Percentiles rank a stretch among this genome's conserved stretches.
Evolutionary conservation across 2,329 filamentous ascomycete genomes (phyloP).

Genomic region (Diaporthe humulicola): DNA sequence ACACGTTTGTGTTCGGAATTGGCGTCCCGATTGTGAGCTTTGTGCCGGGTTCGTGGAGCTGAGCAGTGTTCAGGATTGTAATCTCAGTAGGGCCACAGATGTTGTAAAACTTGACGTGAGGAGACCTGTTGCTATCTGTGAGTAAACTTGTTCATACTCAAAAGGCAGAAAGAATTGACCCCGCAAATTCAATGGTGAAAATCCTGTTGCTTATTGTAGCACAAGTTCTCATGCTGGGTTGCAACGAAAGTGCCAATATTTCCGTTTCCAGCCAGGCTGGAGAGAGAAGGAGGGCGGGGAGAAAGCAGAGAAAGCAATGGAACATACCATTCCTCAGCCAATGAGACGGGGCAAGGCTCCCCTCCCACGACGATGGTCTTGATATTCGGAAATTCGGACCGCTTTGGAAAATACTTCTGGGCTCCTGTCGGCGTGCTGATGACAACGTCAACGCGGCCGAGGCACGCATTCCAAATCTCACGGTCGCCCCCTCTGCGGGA

Average conservation of each 20-base stretch:
- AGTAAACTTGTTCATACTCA: neutral
- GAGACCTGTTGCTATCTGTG: conserved; percentile 46
- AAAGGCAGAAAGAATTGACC: neutral
- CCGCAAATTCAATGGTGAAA: neutral
- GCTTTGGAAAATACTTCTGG: conserved; percentile 58
- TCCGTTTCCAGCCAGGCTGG: neutral
- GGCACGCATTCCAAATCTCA: conserved; percentile 57
- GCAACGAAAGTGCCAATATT: neutral
- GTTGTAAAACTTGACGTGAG: conserved; percentile 63
- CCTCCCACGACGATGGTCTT: conserved; percentile 67
- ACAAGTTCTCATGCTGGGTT: neutral
- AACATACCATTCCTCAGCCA: conserved; percentile 66
- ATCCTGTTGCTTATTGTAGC: neutral
- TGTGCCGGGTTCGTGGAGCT: conserved; percentile 60
- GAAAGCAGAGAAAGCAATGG: neutral
- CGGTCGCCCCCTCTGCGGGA: conserved; percentile 41
- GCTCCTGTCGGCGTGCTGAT: conserved; percentile 69
- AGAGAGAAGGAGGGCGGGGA: neutral
- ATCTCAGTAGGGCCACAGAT: conserved; percentile 72
- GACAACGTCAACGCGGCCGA: conserved; percentile 64
- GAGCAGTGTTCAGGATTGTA: conserved; percentile 71
- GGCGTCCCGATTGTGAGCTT: conserved; percentile 67
- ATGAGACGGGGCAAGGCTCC: conserved; percentile 53
- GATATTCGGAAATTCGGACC: conserved; percentile 62
- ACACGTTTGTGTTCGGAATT: conserved; percentile 69